Evolutionary conservation across 2,329 filamentous ascomycete species (phyloP).

Genomic region (Neofusicoccum cordaticola): DNA sequence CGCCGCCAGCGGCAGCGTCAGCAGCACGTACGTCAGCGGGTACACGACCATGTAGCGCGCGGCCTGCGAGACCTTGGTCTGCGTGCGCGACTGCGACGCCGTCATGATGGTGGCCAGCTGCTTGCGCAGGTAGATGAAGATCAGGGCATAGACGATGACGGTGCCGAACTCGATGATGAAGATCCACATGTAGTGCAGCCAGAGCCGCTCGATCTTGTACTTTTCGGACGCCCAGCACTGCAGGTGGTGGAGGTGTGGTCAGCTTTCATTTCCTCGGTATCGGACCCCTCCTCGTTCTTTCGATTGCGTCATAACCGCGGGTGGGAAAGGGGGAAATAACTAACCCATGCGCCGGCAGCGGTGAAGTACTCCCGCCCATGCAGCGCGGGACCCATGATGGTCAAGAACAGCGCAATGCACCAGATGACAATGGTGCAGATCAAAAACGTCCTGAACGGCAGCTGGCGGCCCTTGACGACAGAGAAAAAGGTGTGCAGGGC

Average conservation of each 20-base stretch:
- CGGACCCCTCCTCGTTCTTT: no score
- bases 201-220: slow-evolving; percentile 47
- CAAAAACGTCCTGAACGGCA: slow-evolving; percentile 47
- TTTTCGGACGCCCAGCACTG: slow-evolving; percentile 51
- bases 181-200: slow-evolving; percentile 55
- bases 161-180: slow-evolving; percentile 51
- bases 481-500: slow-evolving; percentile 54
- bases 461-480: slow-evolving; percentile 47
- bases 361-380: slow-evolving; percentile 45
- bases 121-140: slow-evolving; percentile 19
- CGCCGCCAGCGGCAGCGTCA: slow-evolving; percentile 62
- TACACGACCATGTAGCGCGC: slow-evolving; percentile 63
- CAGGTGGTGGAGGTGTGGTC: slow-evolving; percentile 20
- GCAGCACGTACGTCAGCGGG: slow-evolving; percentile 63
- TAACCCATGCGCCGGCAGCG: slow-evolving; percentile 52
- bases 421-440: slow-evolving; percentile 45
- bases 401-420: slow-evolving; percentile 45
- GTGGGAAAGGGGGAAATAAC: slow-evolving; percentile 18
- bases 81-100: slow-evolving; percentile 25
- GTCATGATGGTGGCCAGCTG: slow-evolving; percentile 40
- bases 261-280: background rate
- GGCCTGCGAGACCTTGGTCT: slow-evolving; percentile 37
- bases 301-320: background rate
- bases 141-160: slow-evolving; percentile 18
- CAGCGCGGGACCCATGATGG: slow-evolving; percentile 45